These are phyloP conservation scores for Dalbergia cultrata DNA, from an alignment of 306 rosid genomes.

Conservation along the genomic window DNA sequence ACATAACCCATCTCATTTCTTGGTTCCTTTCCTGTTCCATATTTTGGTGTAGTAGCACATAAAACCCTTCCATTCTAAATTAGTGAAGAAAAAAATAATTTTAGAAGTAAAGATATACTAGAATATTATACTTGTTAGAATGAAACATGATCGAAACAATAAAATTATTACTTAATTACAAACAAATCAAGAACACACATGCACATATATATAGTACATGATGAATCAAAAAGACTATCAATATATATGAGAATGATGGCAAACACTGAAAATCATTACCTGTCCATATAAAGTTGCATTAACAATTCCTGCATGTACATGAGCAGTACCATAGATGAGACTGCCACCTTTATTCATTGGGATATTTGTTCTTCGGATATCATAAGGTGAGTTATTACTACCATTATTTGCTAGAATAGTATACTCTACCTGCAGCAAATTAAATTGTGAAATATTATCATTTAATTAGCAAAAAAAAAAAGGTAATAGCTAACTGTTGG, in stretches of 20 bases:
- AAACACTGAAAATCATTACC: not conserved
- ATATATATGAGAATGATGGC: not conserved
- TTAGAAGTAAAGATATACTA: not conserved
- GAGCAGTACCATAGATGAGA: conserved; percentile 17
- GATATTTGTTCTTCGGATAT: not conserved
- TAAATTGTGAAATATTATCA: too few relatives aligned
- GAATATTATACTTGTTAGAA: not conserved
- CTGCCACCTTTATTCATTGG: conserved; percentile 11
- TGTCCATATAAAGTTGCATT: conserved; percentile 8
- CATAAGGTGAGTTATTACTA: not conserved
- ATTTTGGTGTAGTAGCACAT: not conserved
- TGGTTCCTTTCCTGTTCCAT: not conserved
- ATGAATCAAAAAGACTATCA: not conserved
- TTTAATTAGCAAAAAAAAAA: too few relatives aligned
- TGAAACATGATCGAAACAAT: not conserved
- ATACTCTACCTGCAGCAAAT: conserved; percentile 7
- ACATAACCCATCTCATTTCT: not conserved
- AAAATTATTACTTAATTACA: not conserved
- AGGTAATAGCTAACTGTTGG: too few relatives aligned
- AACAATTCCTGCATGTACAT: conserved; percentile 9
- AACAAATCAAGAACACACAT: too few relatives aligned
- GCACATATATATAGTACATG: not conserved
- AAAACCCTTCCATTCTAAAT: not conserved
- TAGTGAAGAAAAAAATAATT: not conserved
- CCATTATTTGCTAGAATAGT: not conserved